Evolutionary conservation across 2,329 filamentous ascomycete species (phyloP).

Genomic region (Aspergillus sp.): DNA sequence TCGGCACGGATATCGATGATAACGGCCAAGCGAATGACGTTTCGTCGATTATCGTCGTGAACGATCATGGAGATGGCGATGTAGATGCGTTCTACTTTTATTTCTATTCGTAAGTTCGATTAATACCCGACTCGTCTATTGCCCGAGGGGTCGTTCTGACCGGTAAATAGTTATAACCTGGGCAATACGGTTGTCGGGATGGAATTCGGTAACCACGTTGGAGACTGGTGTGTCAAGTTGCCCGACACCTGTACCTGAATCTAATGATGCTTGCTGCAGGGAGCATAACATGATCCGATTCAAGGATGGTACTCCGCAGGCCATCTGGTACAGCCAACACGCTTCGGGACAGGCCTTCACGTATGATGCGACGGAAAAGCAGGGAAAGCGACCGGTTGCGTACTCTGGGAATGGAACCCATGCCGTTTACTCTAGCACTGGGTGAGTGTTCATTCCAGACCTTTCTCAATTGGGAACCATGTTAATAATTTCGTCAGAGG

Average conservation of each 20-base stretch:
- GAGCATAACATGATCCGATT: conserved; percentile 70
- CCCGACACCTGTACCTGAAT: neutral
- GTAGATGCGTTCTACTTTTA: conserved; percentile 66
- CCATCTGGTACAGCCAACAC: conserved; percentile 66
- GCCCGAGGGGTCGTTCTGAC: neutral
- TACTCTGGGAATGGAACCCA: conserved; percentile 64
- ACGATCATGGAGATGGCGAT: conserved; percentile 53
- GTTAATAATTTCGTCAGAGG: conserved; percentile 33
- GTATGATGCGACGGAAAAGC: conserved; percentile 57
- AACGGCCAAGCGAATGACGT: conserved; percentile 52
- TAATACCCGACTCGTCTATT: neutral
- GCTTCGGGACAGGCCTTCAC: conserved; percentile 62
- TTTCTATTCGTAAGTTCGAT: conserved; percentile 53
- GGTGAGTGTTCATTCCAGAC: conserved; percentile 25
- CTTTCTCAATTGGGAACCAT: neutral
- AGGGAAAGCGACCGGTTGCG: conserved; percentile 53
- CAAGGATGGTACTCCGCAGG: conserved; percentile 52
- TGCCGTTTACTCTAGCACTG: conserved; percentile 62
- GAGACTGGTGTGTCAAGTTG: conserved; percentile 53
- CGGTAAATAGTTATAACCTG: conserved; percentile 47
- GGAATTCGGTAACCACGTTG: conserved; percentile 61
- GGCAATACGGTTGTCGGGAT: conserved; percentile 52
- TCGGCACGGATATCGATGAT: conserved; percentile 55
- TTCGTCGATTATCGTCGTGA: conserved; percentile 56
- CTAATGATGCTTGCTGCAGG: conserved; percentile 35